Base-by-base conservation (phyloP, 257 asterid species). In the Nicotiana paniculata region DNA sequence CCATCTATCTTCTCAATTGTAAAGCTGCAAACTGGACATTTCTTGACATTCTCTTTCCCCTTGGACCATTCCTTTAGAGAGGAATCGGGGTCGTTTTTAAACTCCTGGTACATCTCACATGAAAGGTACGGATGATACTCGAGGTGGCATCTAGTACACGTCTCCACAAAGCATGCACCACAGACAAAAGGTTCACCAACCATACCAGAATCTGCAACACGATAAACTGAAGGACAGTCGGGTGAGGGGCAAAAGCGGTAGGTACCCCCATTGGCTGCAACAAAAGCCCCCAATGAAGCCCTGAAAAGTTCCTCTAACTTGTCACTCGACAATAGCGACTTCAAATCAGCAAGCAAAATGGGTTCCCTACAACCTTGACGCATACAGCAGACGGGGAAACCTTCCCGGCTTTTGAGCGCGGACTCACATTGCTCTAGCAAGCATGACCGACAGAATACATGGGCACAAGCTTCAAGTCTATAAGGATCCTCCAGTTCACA, bases 221-320 rank as follows among this genome's bases (percentile, higher is more conserved):
- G 80, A 82, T 96, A 96, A 39, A 96, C 91, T 0, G 97, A 91
- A 58, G 99, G 97, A 77, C 99, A 96, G 74, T 94, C 99, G 0
- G 97, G 98, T 3, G 99, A 94, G 8, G 99, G 99, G 81, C 98
- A 94, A 83, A 93, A 96, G 85, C 94, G 83, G 89, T 88, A 94
- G 30, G 74, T 24, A 9, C 97, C 96, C 28, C 90, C 88, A 81
- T 95, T 92, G 24, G 83, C 92, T 6, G 95, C 92, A 84, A 96
- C 95, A 46, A 85, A 92, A 21, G 97, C 89, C 18, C 89, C 91
- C 84, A 96, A 54, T 9, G 97, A 93, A 37, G 97, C 93, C 87
- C 93, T 24, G 82, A 96, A 94, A 15, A 96, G 97, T 70, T 96
- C 99, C 26, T 93, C 97, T 82, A 92, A 76, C 87, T 92, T 93